These are phyloP conservation scores for Metschnikowia orientalis DNA, from an alignment of 805 yeast species.

Conservation along the genomic window DNA sequence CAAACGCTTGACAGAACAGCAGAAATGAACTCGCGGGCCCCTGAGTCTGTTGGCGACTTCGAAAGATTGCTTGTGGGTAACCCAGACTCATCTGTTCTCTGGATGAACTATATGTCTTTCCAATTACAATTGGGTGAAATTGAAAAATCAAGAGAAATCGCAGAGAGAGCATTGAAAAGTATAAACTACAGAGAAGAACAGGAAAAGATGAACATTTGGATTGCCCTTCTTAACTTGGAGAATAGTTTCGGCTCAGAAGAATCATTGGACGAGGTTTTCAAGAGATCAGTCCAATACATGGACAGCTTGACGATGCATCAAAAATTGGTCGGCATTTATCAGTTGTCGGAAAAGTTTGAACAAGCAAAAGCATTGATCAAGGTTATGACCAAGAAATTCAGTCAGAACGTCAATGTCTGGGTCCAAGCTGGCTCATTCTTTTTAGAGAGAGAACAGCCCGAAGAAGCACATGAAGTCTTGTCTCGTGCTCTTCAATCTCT, in stretches of 20 bases:
- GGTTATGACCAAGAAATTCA: slow-evolving; percentile 69
- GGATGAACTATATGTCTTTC: slow-evolving; percentile 99
- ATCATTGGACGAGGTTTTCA: slow-evolving; percentile 73
- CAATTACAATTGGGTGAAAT: slow-evolving; percentile 90
- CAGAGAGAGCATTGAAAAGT: slow-evolving; percentile 85
- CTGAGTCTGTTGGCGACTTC: slow-evolving; percentile 87
- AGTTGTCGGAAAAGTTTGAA: slow-evolving; percentile 64
- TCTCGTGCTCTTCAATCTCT: slow-evolving; percentile 68
- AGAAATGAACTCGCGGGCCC: slow-evolving; percentile 76
- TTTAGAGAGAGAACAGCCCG: slow-evolving; percentile 52
- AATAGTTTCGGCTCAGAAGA: slow-evolving; percentile 88
- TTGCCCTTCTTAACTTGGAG: slow-evolving; percentile 90
- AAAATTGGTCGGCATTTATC: slow-evolving; percentile 70
- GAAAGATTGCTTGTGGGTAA: slow-evolving; percentile 88
- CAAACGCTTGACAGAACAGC: slow-evolving; percentile 76
- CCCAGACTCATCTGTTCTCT: slow-evolving; percentile 87
- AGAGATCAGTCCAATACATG: slow-evolving; percentile 85
- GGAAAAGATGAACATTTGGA: slow-evolving; percentile 93
- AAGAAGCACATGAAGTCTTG: slow-evolving; percentile 67
- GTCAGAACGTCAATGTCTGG: slow-evolving; percentile 73
- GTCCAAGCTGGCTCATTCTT: slow-evolving; percentile 73
- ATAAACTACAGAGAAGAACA: slow-evolving; percentile 88
- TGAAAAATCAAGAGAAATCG: slow-evolving; percentile 92
- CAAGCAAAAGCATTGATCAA: slow-evolving; percentile 69
- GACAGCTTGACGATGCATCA: slow-evolving; percentile 80